phyloP scores from a whole-genome alignment of 2,329 filamentous ascomycete species.

The Coniochaeta sp. region DNA sequence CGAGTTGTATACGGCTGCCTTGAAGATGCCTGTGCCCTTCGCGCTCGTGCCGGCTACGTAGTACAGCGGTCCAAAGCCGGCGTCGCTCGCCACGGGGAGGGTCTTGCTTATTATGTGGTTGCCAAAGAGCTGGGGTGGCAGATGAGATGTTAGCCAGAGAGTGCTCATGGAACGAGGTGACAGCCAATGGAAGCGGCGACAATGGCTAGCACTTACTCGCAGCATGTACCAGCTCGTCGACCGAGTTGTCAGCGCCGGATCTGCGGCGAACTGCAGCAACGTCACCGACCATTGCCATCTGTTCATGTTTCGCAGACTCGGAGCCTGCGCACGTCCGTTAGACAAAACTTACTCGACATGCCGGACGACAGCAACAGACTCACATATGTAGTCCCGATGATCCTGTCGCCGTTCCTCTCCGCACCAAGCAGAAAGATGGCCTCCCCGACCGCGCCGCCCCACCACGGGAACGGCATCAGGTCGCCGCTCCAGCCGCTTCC shows the following conservation, averaged over 20 bases:
- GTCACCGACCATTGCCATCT: slow-evolving; percentile 44
- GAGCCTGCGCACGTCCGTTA: slow-evolving; percentile 22
- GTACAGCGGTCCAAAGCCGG: slow-evolving; percentile 37
- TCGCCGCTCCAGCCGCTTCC: slow-evolving; percentile 37
- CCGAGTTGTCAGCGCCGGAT: slow-evolving; percentile 37
- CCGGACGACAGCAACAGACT: slow-evolving; percentile 8
- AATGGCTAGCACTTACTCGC: slow-evolving; percentile 11
- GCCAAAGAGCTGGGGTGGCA: slow-evolving; percentile 34
- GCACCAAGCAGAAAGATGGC: slow-evolving; percentile 58
- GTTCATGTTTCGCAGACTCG: slow-evolving; percentile 41
- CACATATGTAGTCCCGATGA: slow-evolving; percentile 40
- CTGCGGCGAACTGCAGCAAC: slow-evolving; percentile 40
- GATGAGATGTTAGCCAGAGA: neutral
- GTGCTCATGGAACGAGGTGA: slow-evolving; percentile 2
- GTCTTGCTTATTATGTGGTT: slow-evolving; percentile 37
- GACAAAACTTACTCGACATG: slow-evolving; percentile 5
- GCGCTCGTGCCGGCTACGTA: slow-evolving; percentile 40
- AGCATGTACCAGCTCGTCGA: slow-evolving; percentile 44
- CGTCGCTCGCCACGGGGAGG: slow-evolving; percentile 31
- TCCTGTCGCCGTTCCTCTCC: slow-evolving; percentile 56
- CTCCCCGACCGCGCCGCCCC: slow-evolving; percentile 56
- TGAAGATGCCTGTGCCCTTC: slow-evolving; percentile 36
- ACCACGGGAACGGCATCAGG: slow-evolving; percentile 42
- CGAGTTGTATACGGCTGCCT: slow-evolving; percentile 47
- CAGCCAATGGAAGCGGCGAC: slow-evolving; percentile 5